Conservation (phyloP, 768 basidiomycete genomes). For the Royoungia palumana region DNA sequence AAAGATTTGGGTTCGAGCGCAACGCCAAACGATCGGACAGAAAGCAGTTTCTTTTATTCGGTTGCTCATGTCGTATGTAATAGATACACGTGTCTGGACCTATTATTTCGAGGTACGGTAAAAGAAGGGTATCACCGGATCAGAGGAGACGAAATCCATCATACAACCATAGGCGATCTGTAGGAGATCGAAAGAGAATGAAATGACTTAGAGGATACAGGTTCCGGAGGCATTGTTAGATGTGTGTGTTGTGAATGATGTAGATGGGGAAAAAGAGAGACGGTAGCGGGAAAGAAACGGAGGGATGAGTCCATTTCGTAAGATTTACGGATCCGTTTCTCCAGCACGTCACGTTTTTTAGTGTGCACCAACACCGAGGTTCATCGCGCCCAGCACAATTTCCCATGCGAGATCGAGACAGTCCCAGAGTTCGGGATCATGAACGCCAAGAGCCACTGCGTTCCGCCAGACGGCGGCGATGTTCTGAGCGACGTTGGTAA, state of each 20-base stretch:
- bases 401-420: conserved; percentile 68
- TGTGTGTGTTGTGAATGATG: conserved; percentile 15
- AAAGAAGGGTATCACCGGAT: conserved; percentile 21
- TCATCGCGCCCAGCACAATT: conserved; percentile 58
- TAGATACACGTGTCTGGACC: conserved; percentile 29
- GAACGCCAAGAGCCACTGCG: conserved; percentile 63
- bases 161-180: conserved; percentile 23
- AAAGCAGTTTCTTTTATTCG: conserved; percentile 8
- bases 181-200: conserved; percentile 1
- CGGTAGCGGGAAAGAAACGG: conserved; percentile 22
- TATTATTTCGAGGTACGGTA: conserved; percentile 31
- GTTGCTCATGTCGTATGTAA: conserved; percentile 16
- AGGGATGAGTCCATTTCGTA: conserved; percentile 15
- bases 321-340: conserved; percentile 16
- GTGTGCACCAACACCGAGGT: conserved; percentile 43
- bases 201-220: conserved; percentile 26
- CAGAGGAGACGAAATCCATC: conserved; percentile 9
- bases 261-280: conserved; percentile 17
- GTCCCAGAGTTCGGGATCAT: conserved; percentile 63
- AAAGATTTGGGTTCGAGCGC: not conserved
- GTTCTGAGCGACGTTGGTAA: conserved; percentile 45
- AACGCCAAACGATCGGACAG: not conserved
- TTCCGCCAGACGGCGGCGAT: conserved; percentile 74
- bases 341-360: conserved; percentile 22
- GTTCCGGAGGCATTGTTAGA: conserved; percentile 18